Base-by-base conservation (phyloP, 768 basidiomycete genomes). In the Leucosporidium yakuticum region DNA sequence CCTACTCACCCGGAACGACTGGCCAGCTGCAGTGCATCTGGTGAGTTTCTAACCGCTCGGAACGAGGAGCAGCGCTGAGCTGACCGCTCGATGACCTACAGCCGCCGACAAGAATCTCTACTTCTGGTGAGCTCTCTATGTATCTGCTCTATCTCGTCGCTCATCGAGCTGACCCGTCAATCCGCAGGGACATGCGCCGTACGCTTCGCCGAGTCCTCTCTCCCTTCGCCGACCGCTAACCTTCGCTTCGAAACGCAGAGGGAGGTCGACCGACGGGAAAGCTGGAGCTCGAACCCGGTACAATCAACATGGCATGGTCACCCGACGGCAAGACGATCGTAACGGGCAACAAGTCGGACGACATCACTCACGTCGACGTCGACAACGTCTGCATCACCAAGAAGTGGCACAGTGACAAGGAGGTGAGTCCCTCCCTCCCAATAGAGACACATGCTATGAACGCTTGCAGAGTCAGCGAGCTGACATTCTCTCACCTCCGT, bases 261-360 rank as follows among this genome's bases (percentile, higher is more conserved):
- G 68, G 15, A 75, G 72, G 64, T 68, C 75, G 5, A 74, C 73
- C 7, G 63, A 64, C 14, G 47, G 63, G 4, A 25, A 74, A 32
- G 17, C 39, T 44, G 17, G 65, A 72, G 29, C 74, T 71, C 4
- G 17, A 50, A 25, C 73, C 73, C 25, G 62, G 65, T 27, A 76
- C 74, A 65, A 70, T 76, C 69, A 69, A 66, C 34, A 65, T 76
- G 60, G 49, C 69, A 2, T 72, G 71, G 68, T 73, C 71, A 1
- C 73, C 75, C 1, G 69, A 76, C 48, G 75, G 75, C 1, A 55
- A 69, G 55, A 53, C 65, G 25, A 59, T 76, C 31, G 67, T 71
- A 3, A 48, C 73, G 23, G 71, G 73, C 8, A 72, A 73, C 63
- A 19, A 62, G 21, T 47, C 34, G 2, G 75, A 76, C 54, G 11